A percentile compares a stretch with the other conserved stretches of the same genome.
These are phyloP conservation scores for Porphyrellus cyaneotinctus DNA, from an alignment of 768 basidiomycete species.

Conservation along the genomic window DNA sequence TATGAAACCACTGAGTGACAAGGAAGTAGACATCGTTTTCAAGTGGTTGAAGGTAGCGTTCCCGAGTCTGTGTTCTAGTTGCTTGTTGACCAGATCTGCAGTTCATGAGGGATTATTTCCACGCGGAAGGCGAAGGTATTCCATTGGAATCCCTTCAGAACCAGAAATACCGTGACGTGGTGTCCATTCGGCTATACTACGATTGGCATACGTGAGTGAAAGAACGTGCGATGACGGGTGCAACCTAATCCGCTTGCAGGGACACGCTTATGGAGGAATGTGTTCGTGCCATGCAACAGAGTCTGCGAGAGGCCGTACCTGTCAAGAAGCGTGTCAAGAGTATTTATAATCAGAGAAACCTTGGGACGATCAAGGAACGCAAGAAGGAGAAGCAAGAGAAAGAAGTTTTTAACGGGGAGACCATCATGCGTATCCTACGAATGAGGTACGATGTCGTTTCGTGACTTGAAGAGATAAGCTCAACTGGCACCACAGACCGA, in stretches of 20 bases:
- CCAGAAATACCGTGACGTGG: constrained; percentile 88
- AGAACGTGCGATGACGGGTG: neutral
- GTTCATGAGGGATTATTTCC: constrained; percentile 95
- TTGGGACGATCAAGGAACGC: constrained; percentile 92
- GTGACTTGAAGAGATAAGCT: neutral
- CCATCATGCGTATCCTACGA: constrained; percentile 88
- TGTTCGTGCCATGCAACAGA: constrained; percentile 91
- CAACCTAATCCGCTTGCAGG: constrained; percentile 35
- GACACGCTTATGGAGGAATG: constrained; percentile 92
- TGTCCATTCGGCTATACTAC: constrained; percentile 91
- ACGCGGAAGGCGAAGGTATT: constrained; percentile 89
- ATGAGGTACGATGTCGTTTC: constrained; percentile 68
- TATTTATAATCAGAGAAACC: constrained; percentile 86
- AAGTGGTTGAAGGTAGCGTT: constrained; percentile 85
- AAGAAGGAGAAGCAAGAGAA: constrained; percentile 86
- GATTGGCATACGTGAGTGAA: constrained; percentile 85
- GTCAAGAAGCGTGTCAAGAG: constrained; percentile 90
- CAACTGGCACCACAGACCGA: constrained; percentile 44
- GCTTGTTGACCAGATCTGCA: constrained; percentile 27
- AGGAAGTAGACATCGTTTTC: constrained; percentile 98
- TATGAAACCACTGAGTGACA: constrained; percentile 89
- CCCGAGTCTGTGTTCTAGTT: neutral
- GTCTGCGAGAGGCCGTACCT: constrained; percentile 65
- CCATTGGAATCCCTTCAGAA: constrained; percentile 85
- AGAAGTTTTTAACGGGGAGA: constrained; percentile 75